Percentiles rank a stretch among this genome's conserved stretches.
Conservation (phyloP, 2,329 filamentous ascomycete genomes). For the Dactylonectria estremocensis region DNA sequence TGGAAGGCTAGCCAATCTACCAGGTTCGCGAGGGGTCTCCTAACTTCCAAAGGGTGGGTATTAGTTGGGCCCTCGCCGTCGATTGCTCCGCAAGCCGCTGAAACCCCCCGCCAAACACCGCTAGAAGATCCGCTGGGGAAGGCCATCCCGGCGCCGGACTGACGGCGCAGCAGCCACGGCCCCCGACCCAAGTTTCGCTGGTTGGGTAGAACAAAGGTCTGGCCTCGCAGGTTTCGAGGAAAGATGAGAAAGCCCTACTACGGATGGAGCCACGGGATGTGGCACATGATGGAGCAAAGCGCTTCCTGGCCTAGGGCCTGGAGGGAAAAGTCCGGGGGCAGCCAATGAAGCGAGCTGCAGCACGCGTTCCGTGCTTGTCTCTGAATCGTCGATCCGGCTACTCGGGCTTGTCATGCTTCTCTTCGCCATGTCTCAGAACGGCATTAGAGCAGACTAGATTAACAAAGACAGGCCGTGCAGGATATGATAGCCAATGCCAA, state of each 20-base stretch:
- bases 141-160: slow-evolving; percentile 18
- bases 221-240: neutral
- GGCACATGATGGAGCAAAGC: slow-evolving; percentile 18
- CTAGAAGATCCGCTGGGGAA: slow-evolving; percentile 28
- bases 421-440: slow-evolving; percentile 16
- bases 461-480: neutral
- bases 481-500: neutral
- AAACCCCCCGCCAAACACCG: slow-evolving; percentile 15
- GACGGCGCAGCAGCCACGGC: slow-evolving; percentile 17
- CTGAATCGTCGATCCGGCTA: slow-evolving; percentile 41
- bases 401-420: slow-evolving; percentile 43
- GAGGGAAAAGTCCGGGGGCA: slow-evolving; percentile 48
- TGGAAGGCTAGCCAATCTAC: neutral
- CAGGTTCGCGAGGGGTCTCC: slow-evolving; percentile 10
- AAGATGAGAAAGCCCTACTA: neutral
- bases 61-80: slow-evolving; percentile 9
- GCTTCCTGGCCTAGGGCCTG: neutral
- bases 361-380: slow-evolving; percentile 36
- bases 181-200: slow-evolving; percentile 15
- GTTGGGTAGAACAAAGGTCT: slow-evolving; percentile 11
- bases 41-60: neutral
- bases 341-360: slow-evolving; percentile 50
- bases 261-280: slow-evolving; percentile 11
- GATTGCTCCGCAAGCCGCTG: slow-evolving; percentile 23
- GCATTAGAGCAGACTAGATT: neutral